These are phyloP conservation scores for Tarenaya hassleriana DNA, from an alignment of 345 rosid genomes.

Conservation along the genomic window DNA sequence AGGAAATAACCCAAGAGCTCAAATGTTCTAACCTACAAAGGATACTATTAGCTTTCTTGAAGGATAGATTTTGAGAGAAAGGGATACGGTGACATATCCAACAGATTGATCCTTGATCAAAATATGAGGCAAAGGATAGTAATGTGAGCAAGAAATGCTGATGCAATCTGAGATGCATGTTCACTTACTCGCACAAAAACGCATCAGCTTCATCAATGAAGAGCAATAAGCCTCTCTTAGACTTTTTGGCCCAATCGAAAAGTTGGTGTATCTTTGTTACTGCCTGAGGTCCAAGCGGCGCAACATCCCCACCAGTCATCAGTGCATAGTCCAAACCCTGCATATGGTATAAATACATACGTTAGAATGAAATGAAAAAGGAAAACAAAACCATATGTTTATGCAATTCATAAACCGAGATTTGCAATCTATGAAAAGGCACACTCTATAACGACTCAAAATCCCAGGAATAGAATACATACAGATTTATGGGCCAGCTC, in stretches of 20 bases:
- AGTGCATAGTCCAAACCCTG: slow-evolving; percentile 98
- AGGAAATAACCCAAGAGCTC: not conserved
- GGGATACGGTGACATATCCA: too few species aligned
- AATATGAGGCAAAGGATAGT: too few species aligned
- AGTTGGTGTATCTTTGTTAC: slow-evolving; percentile 96
- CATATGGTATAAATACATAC: slow-evolving; percentile 22
- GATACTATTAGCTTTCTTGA: too few species aligned
- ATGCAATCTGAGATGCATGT: not conserved
- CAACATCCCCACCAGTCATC: slow-evolving; percentile 99
- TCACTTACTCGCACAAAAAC: slow-evolving; percentile 95
- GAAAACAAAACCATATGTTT: not conserved
- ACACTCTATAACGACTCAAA: slow-evolving; percentile 3
- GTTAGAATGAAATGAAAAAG: slow-evolving; percentile 12
- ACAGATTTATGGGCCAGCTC: slow-evolving; percentile 88
- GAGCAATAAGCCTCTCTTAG: slow-evolving; percentile 73
- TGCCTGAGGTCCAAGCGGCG: slow-evolving; percentile 96
- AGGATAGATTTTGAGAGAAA: too few species aligned
- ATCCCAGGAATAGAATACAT: slow-evolving; percentile 37
- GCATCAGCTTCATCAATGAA: slow-evolving; percentile 99
- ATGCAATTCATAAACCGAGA: not conserved
- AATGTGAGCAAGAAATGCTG: too few species aligned
- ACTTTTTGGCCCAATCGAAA: slow-evolving; percentile 95
- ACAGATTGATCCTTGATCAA: too few species aligned
- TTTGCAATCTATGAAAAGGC: not conserved
- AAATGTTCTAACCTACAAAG: not conserved